These are phyloP conservation scores for Penicillium polonicum DNA, from an alignment of 2,329 filamentous ascomycete species.

Conservation along the genomic window DNA sequence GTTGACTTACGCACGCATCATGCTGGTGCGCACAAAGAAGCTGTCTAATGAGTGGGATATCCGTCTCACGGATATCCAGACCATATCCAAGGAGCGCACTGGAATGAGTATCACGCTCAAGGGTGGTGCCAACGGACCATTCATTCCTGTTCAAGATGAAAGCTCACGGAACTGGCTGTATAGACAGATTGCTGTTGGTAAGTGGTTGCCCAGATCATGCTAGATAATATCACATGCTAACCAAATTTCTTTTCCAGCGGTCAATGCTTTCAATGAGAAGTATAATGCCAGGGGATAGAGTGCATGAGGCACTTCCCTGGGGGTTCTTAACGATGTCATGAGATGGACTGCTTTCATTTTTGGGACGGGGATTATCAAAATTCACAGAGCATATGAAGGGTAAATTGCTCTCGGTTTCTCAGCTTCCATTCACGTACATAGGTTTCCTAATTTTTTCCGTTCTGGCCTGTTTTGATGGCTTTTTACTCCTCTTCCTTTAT, in stretches of 20 bases:
- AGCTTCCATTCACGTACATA: slow-evolving; percentile 9
- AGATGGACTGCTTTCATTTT: slow-evolving; percentile 16
- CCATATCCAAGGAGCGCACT: slow-evolving; percentile 93
- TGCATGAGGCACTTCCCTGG: not conserved
- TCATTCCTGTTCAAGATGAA: slow-evolving; percentile 91
- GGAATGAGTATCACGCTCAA: slow-evolving; percentile 86
- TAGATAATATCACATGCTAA: slow-evolving; percentile 11
- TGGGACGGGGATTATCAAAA: slow-evolving; percentile 10
- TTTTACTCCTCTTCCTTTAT: not conserved
- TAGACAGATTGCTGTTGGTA: slow-evolving; percentile 60
- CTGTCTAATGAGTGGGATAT: slow-evolving; percentile 94
- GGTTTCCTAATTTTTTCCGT: not conserved
- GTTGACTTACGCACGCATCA: slow-evolving; percentile 82
- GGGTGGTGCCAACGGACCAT: slow-evolving; percentile 89
- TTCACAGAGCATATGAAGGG: not conserved
- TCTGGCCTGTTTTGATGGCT: not conserved
- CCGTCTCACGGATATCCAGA: slow-evolving; percentile 91
- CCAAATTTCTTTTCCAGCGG: slow-evolving; percentile 41
- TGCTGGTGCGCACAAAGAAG: slow-evolving; percentile 84
- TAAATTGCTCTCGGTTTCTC: not conserved
- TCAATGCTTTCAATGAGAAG: slow-evolving; percentile 67
- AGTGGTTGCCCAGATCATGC: slow-evolving; percentile 20
- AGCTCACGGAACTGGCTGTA: slow-evolving; percentile 68
- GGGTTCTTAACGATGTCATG: slow-evolving; percentile 23
- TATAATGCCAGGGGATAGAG: slow-evolving; percentile 60